Evolutionary conservation across 2,329 filamentous ascomycete species (phyloP).

Genomic region (Colletotrichum acutatum): DNA sequence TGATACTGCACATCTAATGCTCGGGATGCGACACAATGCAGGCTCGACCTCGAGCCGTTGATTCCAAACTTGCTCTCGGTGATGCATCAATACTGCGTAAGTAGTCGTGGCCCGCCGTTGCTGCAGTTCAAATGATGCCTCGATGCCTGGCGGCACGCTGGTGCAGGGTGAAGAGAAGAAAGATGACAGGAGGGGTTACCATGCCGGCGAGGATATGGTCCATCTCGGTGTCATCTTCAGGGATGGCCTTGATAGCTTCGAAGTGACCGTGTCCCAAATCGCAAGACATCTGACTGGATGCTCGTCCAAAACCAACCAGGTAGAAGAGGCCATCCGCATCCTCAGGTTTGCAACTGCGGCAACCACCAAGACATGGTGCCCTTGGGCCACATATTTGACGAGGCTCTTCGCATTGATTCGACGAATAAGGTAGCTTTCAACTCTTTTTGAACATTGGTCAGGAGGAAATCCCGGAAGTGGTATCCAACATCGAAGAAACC

Average conservation of each 20-base stretch:
- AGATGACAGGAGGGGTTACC: constrained; percentile 66
- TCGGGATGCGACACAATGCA: constrained; percentile 70
- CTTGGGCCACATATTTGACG: not conserved
- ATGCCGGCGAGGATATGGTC: constrained; percentile 71
- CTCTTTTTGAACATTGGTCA: constrained; percentile 37
- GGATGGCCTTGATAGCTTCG: constrained; percentile 65
- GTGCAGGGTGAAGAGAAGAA: constrained; percentile 60
- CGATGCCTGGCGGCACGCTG: constrained; percentile 56
- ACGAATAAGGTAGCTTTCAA: not conserved
- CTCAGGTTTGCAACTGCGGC: not conserved
- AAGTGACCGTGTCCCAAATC: constrained; percentile 68
- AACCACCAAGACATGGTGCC: constrained; percentile 27
- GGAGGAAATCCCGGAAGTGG: constrained; percentile 19
- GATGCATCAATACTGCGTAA: not conserved
- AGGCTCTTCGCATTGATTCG: not conserved
- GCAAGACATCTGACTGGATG: constrained; percentile 70
- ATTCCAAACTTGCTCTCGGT: constrained; percentile 73
- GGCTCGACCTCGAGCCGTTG: constrained; percentile 67
- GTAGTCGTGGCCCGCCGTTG: constrained; percentile 64
- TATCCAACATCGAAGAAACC: not conserved
- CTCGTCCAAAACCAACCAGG: constrained; percentile 58
- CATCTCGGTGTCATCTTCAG: constrained; percentile 58
- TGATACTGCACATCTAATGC: constrained; percentile 66
- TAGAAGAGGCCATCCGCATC: not conserved
- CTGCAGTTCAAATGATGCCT: constrained; percentile 68